Evolutionary conservation across 306 rosid species (phyloP).

Genomic region (Bauhinia variegata): DNA sequence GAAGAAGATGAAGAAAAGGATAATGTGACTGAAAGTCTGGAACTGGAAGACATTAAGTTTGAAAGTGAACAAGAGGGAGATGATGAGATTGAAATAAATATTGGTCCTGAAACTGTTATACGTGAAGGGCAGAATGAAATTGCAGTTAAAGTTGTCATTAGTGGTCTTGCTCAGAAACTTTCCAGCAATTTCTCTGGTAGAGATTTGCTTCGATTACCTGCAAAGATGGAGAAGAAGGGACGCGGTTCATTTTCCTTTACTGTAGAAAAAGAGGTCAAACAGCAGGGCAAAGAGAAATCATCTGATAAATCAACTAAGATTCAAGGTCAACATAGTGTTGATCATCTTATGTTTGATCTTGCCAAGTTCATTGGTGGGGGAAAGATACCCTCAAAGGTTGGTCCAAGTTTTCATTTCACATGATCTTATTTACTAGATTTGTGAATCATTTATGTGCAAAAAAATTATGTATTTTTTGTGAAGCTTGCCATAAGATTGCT

Average conservation of each 20-base stretch:
- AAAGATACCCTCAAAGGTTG: conserved; percentile 84
- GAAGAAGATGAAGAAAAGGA: conserved; percentile 53
- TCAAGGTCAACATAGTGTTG: conserved; percentile 61
- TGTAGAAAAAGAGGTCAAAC: conserved; percentile 62
- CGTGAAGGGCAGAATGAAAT: conserved; percentile 64
- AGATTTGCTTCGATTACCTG: conserved; percentile 81
- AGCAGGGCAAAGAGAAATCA: conserved; percentile 56
- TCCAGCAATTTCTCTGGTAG: conserved; percentile 54
- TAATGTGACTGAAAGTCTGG: conserved; percentile 52
- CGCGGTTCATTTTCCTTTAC: conserved; percentile 74
- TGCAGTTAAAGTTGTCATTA: conserved; percentile 78
- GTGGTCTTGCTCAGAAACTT: conserved; percentile 79
- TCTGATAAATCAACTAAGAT: conserved; percentile 58
- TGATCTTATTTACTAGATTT: background rate
- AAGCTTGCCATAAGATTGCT: conserved; percentile 22
- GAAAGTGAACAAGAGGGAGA: conserved; percentile 60
- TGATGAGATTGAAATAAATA: conserved; percentile 58
- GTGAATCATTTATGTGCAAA: background rate
- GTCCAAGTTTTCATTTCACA: conserved; percentile 27
- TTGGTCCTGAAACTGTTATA: conserved; percentile 61
- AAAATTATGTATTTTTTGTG: conserved; percentile 15
- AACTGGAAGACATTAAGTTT: conserved; percentile 53
- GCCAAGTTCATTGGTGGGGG: conserved; percentile 77
- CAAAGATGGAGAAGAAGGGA: conserved; percentile 78
- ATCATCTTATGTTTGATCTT: conserved; percentile 81